Evolutionary conservation across 768 basidiomycete species (phyloP), one percentile per base, ranked within the genome.

Genomic region (Suillus brevipes): DNA sequence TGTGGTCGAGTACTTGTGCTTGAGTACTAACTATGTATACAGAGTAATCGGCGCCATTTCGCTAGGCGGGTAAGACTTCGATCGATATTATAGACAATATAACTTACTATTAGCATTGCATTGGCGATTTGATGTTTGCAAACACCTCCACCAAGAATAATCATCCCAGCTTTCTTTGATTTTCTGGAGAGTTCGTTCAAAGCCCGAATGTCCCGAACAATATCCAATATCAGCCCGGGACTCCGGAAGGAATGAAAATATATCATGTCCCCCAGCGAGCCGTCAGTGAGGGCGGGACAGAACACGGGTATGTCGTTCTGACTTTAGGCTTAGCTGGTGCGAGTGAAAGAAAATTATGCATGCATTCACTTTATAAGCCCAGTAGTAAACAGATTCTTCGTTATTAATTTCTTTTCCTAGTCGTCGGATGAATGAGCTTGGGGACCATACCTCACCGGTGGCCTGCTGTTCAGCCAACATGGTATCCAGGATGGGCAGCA

Each of bases 121-220:
- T 99, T 99, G n/a, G 97, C 97, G 64, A 99, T 97, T 74, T 99
- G 97, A 75, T 99, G 97, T 76, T 99, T 99, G 81, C 96, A 99
- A 12, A 99, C 95, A 1, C 97, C 97, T 3, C 97, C 97, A 9
- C 97, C 97, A 14, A 99, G 87, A 61, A 99, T 88, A 70, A 99
- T 94, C 96, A 99, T 99, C 2, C 97, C 97, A 23, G 97, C 97
- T 78, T 94, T 96, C 63, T 87, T 88, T 42, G 96, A 91, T 67
- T 86, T 89, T 62, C 97, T 85, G 13, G 92, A 87, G 20, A 93
- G 79, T 76, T 99, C 96, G 78, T 99, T 99, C 42, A 99, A 80
- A 45, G 85, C 82, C 25, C 96, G 89, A 63, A 99, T 98, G 74
- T 99, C 97, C 69, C 87, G 85, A 14, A 99, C 96, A 67, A 99